Base-by-base conservation (phyloP, 1,284 basidiomycete genomes). In the Apiotrichum porosum region DNA sequence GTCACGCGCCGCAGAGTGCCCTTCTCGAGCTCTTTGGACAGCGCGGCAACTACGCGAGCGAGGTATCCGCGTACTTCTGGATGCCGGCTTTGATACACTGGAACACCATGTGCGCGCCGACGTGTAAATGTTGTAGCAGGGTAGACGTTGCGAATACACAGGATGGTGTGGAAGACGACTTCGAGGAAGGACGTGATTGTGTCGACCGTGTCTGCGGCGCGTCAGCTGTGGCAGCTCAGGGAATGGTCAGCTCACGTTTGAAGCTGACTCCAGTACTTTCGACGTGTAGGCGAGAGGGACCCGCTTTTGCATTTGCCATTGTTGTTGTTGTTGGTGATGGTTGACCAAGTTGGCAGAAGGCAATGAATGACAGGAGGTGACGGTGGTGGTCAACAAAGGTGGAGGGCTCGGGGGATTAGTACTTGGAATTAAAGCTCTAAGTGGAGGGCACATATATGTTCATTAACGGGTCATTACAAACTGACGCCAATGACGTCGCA, bases 71-170 rank as follows among this genome's bases (percentile, higher is more conserved):
- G 86, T 40, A 97, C 76, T 23, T 81, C 81, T 0, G 91, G 90
- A 64, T 93, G 88, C 6, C 90, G 84, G 4, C 88, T 90, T 72
- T 95, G 89, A 65, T 85, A 95, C 18, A 94, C 88, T 0, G 89
- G 84, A 0, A 85, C 85, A 45, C 88, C 83, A 71, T 92, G 94
- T 66, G 90, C 92, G 69, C 86, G 85, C 41, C 88, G 79, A 40
- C 89, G 81, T 21, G 85, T 78, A 67, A 97, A 97, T 13, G 94
- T 78, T 30, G 88, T 86, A 9, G 83, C 77, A 0, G 93, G 93
- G 62, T 97, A 97, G 39, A 97, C 80, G 54, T 85, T 83, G 21
- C 93, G 84, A 21, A 92, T 82, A 63, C 88, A 94, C 1, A 97
- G 79, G 51, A 97, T 88, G 1, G 85, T 86, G 67, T 97, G 92